Evolutionary conservation across 2,329 filamentous ascomycete species (phyloP).

Genomic region (Penicillium glabrum): DNA sequence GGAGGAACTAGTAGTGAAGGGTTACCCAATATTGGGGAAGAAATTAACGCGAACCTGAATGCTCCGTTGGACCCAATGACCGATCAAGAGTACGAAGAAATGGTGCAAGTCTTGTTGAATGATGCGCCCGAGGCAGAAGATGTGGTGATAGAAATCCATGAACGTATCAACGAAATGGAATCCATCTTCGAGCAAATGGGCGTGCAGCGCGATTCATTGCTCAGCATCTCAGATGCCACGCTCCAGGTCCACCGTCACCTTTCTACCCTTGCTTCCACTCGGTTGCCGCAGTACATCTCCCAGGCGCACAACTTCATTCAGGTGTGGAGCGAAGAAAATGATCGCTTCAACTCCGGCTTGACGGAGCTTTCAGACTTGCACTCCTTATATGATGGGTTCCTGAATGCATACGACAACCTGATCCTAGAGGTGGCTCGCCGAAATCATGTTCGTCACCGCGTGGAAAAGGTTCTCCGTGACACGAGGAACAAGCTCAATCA

Average conservation of each 20-base stretch:
- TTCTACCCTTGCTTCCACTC: slow-evolving; percentile 62
- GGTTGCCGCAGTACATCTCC: slow-evolving; percentile 57
- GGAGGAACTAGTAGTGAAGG: slow-evolving; percentile 41
- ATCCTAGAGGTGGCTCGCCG: slow-evolving; percentile 81
- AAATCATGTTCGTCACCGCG: slow-evolving; percentile 69
- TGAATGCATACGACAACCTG: slow-evolving; percentile 78
- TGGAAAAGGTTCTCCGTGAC: slow-evolving; percentile 72
- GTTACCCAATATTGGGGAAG: slow-evolving; percentile 33
- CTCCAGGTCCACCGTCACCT: slow-evolving; percentile 65
- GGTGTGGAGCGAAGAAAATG: slow-evolving; percentile 73
- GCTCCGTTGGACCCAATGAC: slow-evolving; percentile 68
- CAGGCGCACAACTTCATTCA: slow-evolving; percentile 49
- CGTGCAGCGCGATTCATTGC: slow-evolving; percentile 60
- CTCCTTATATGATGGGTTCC: slow-evolving; percentile 84
- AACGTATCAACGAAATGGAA: slow-evolving; percentile 76
- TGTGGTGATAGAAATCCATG: slow-evolving; percentile 67
- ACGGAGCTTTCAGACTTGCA: slow-evolving; percentile 74
- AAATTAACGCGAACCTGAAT: slow-evolving; percentile 34
- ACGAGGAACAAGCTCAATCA: slow-evolving; percentile 74
- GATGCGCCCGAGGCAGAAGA: slow-evolving; percentile 61
- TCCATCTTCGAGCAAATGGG: slow-evolving; percentile 63
- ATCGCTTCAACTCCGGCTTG: slow-evolving; percentile 67
- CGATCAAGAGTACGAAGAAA: slow-evolving; percentile 73
- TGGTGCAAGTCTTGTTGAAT: slow-evolving; percentile 71
- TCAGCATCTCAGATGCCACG: slow-evolving; percentile 58